Evolutionary conservation across 2,329 filamentous ascomycete species (phyloP), one percentile per base, ranked within the genome.

Genomic region (Myriosclerotinia curreyana): DNA sequence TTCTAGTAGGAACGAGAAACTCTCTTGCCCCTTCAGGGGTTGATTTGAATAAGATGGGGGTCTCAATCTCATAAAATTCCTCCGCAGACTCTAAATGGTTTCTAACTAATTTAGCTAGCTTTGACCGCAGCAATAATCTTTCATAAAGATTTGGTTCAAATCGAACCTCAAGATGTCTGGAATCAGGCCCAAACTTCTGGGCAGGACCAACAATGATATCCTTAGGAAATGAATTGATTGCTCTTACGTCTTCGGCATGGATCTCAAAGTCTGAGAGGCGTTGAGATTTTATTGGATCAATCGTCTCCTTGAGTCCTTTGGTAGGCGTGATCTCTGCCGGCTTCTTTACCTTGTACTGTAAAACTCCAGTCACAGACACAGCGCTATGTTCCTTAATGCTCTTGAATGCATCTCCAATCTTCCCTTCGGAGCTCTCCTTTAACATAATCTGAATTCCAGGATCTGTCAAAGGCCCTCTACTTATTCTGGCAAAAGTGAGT

Each of bases 11-110:
- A 5, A 99, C 94, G 7, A 99, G 76, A 67, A 99, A 99, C 75
- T 99, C 95, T 56, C 94, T 83, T 1, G 95, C 96, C 0, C 95
- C 95, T 78, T 99, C 95, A 0, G 95, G 92, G 0, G 95, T 99
- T 0, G 95, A 97, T 76, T 98, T 99, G 83, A 99, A 99, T 0
- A 99, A 82, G 5, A 97, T 79, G 0, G 95, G 95, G 0, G 95
- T 99, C 75, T 99, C 95, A 40, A 98, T 84, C 69, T 98, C 74
- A 31, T 69, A 66, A 48, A 74, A n/a, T n/a, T n/a, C 75, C 20
- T 68, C 66, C 42, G 20, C n/a, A 15, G 28, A 36, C 36, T 46
- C 15, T 38, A 72, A 56, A 14, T 66, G 25, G 38, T 46, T 11
- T 51, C 79, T 40, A 92, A 78, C 63, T 83, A 80, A 11, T 80